Conservation (phyloP, 306 rosid species). For the Betula pendula region DNA sequence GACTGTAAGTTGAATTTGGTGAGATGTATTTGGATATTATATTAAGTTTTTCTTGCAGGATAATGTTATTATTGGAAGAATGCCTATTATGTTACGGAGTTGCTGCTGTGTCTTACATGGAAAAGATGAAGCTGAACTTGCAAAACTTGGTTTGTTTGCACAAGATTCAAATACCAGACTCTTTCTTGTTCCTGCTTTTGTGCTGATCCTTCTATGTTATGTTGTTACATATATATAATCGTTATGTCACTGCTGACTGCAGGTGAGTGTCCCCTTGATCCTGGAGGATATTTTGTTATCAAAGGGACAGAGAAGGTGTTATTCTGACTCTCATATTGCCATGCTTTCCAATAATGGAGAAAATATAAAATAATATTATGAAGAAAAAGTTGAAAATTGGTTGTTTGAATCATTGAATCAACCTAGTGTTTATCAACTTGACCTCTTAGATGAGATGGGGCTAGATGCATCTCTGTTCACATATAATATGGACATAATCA, state of each 20-base stretch:
- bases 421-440: neutral
- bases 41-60: constrained; percentile 37
- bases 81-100: constrained; percentile 92
- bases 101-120: constrained; percentile 64
- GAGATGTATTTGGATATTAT: constrained; percentile 5
- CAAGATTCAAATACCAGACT: constrained; percentile 4
- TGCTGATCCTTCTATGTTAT: neutral
- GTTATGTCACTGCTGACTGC: constrained; percentile 16
- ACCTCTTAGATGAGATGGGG: neutral
- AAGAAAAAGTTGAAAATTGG: neutral
- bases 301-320: constrained; percentile 95
- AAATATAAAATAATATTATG: constrained; percentile 6
- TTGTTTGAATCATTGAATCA: neutral
- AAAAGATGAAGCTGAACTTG: constrained; percentile 85
- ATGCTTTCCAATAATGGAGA: constrained; percentile 16
- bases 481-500: neutral
- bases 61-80: constrained; percentile 62
- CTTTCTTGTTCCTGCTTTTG: constrained; percentile 1
- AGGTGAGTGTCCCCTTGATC: constrained; percentile 98
- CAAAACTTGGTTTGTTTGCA: constrained; percentile 59
- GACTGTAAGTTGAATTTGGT: constrained; percentile 21
- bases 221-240: constrained; percentile 4
- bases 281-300: constrained; percentile 89
- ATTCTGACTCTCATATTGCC: constrained; percentile 20
- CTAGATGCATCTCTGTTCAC: neutral